Base-by-base conservation (phyloP, 768 basidiomycete species). In the Boletus tomentosulus region DNA sequence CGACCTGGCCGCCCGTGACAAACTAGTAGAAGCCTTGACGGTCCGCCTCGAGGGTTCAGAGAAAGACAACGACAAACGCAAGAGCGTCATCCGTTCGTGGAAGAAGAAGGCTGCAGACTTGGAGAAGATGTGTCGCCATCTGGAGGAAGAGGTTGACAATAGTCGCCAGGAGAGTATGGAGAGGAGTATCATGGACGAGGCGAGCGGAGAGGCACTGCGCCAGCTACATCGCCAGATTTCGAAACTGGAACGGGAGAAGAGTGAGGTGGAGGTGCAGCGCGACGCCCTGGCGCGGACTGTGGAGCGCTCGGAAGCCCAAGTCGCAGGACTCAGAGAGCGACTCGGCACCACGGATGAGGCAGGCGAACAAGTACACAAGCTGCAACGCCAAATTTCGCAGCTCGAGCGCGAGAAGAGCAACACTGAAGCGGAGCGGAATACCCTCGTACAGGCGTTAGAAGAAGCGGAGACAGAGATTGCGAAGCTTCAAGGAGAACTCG, bases 91-190 rank as follows among this genome's bases (percentile, higher is more conserved):
- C 33, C 73, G 78, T 37, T 72, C 71, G 16, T 89, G 87, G 85
- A 87, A 84, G 74, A 87, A 87, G 74, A 88, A 87, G 58, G 85
- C 90, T 3, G 75, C 76, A 50, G 87, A 90, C 57, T 72, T 92
- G 45, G 88, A 92, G 71, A 78, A 75, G 57, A 74, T 81, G 55
- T 84, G 85, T 49, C 77, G 83, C 15, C 71, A 75, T 52, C 75
- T 87, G 30, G 88, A 96, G 73, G 92, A 95, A 65, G 89, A 95
- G 65, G 88, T 95, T 28, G 95, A 98, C 56, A 77, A 81, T 7
- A 87, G 87, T 41, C 78, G 92, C 38, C 84, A 89, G 60, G 89
- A 90, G 63, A 89, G 86, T 62, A 74, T 92, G 68, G 87, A 89
- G 55, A 74, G 85, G 19, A 89, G 91, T 57, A 72, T 95, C 38